Conservation (phyloP, 257 asterid genomes). For the Solanum boliviense region DNA sequence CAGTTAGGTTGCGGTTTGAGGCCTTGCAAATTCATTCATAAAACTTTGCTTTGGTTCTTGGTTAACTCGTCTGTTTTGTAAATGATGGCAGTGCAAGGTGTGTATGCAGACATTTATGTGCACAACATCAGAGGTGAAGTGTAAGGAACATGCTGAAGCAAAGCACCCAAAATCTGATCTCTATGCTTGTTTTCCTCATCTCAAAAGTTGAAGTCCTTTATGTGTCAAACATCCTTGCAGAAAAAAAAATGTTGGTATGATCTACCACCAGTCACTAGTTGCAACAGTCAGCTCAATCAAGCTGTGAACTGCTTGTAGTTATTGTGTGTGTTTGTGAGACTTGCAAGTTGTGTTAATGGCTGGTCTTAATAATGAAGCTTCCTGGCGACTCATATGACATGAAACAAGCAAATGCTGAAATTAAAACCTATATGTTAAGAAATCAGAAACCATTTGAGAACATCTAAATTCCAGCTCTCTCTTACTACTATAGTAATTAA, state of each 20-base stretch:
- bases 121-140: slow-evolving; percentile 89
- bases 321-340: background rate
- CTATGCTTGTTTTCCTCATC: slow-evolving; percentile 62
- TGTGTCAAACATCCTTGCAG: background rate
- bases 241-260: background rate
- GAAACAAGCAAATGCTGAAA: background rate
- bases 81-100: slow-evolving; percentile 58
- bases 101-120: slow-evolving; percentile 91
- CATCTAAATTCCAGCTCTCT: background rate
- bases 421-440: background rate
- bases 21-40: background rate
- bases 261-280: background rate
- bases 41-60: background rate
- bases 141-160: slow-evolving; percentile 91
- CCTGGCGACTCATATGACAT: background rate
- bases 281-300: background rate
- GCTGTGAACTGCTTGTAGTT: background rate
- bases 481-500: background rate
- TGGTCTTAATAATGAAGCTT: background rate
- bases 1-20: background rate
- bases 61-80: background rate
- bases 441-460: background rate
- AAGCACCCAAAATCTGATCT: slow-evolving; percentile 76
- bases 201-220: slow-evolving; percentile 28
- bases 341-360: background rate